Conservation (phyloP, 2,329 filamentous ascomycete genomes). For the Simplicillium sp. region DNA sequence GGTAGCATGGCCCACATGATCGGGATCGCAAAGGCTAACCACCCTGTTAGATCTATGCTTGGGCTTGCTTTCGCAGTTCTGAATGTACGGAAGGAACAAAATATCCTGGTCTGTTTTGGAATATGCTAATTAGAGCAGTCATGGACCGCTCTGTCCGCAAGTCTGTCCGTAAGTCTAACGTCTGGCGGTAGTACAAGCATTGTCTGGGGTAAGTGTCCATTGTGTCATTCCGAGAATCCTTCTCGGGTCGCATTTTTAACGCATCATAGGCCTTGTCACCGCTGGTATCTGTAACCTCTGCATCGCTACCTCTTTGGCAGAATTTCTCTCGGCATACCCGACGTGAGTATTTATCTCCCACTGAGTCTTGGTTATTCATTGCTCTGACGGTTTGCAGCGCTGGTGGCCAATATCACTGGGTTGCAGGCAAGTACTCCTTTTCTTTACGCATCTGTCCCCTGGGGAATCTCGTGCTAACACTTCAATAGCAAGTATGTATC, state of each 20-base stretch:
- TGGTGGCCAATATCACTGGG: slow-evolving; percentile 63
- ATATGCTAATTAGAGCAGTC: slow-evolving; percentile 10
- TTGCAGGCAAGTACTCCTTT: slow-evolving; percentile 41
- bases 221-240: background rate
- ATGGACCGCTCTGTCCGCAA: slow-evolving; percentile 36
- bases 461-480: slow-evolving; percentile 35
- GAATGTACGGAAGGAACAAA: slow-evolving; percentile 17
- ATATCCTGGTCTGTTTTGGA: too few species aligned
- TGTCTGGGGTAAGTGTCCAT: slow-evolving; percentile 48
- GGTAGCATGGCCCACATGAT: background rate
- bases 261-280: slow-evolving; percentile 18
- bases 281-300: slow-evolving; percentile 23
- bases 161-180: slow-evolving; percentile 42
- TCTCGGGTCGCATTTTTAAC: background rate
- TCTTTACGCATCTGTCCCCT: slow-evolving; percentile 43
- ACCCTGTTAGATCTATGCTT: slow-evolving; percentile 22
- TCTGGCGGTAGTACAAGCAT: slow-evolving; percentile 60
- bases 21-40: background rate
- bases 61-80: slow-evolving; percentile 36
- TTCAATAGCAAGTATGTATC: slow-evolving; percentile 3
- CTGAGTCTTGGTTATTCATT: background rate
- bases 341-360: slow-evolving; percentile 15
- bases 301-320: slow-evolving; percentile 56
- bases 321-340: slow-evolving; percentile 57
- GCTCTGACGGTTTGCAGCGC: slow-evolving; percentile 17